Conservation (phyloP, 73 alveolate genomes). For the Paramecium bursaria region DNA sequence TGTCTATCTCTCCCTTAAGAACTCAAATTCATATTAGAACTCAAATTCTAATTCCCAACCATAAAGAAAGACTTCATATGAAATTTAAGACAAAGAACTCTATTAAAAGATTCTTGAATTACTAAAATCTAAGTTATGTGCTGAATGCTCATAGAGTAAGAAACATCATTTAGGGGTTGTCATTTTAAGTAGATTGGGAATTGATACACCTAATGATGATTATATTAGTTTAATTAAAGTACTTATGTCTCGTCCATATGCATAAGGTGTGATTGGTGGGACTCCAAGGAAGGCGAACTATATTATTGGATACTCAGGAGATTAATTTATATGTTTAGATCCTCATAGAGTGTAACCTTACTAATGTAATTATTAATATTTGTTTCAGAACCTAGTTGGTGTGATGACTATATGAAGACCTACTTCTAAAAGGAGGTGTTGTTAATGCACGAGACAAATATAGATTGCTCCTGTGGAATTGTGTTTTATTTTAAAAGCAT, state of each 20-base stretch:
- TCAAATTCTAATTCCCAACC: not conserved
- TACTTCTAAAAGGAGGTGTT: constrained; percentile 12
- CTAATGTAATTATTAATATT: no score
- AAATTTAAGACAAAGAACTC: not conserved
- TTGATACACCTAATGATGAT: constrained; percentile 45
- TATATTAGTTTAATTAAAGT: not conserved
- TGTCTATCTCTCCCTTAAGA: not conserved
- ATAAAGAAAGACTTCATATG: not conserved
- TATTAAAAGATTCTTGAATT: not conserved
- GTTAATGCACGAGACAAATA: constrained; percentile 14
- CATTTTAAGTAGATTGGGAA: constrained; percentile 47
- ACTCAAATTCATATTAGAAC: not conserved
- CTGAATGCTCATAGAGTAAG: not conserved
- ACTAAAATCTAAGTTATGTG: not conserved
- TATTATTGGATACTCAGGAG: constrained; percentile 18
- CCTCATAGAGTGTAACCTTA: constrained; percentile 52
- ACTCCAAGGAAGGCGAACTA: constrained; percentile 37
- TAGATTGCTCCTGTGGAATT: constrained; percentile 48
- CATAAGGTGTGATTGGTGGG: constrained; percentile 44
- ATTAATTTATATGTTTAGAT: constrained; percentile 27
- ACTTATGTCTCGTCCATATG: not conserved
- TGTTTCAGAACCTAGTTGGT: constrained; percentile 6
- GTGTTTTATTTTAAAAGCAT: constrained; percentile 3
- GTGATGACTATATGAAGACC: constrained; percentile 25
- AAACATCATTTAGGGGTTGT: not conserved